Percentiles rank a stretch among this genome's conserved stretches.
Evolutionary conservation across 768 basidiomycete species (phyloP).

Genomic region (Tulasnella sp.): DNA sequence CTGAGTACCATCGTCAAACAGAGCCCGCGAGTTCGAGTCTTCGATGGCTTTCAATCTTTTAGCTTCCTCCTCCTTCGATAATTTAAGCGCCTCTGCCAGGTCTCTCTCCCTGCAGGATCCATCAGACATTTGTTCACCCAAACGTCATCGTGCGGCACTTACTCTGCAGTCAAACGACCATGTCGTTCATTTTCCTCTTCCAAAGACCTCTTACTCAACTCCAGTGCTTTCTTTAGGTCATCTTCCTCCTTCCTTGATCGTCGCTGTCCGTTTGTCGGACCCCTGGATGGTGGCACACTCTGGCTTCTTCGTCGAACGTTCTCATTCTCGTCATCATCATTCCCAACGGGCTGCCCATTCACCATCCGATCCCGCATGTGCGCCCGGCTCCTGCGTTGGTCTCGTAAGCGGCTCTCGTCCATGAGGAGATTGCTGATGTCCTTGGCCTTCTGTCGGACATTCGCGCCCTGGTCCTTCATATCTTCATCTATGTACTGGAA

Average conservation of each 20-base stretch:
- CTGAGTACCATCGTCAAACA: constrained; percentile 84
- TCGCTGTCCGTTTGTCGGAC: constrained; percentile 20
- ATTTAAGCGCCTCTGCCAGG: constrained; percentile 63
- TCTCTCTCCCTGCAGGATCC: constrained; percentile 48
- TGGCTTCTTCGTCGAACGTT: constrained; percentile 32
- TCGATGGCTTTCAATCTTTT: constrained; percentile 58
- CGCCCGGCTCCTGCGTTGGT: constrained; percentile 74
- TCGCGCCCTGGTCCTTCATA: constrained; percentile 96
- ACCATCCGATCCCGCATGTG: constrained; percentile 94
- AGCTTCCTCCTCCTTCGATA: constrained; percentile 87
- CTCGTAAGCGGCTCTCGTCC: constrained; percentile 74
- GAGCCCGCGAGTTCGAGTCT: constrained; percentile 54
- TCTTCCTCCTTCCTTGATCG: constrained; percentile 50
- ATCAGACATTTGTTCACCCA: neutral
- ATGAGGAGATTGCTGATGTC: constrained; percentile 90
- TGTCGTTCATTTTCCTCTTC: constrained; percentile 53
- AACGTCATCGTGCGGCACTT: constrained; percentile 13
- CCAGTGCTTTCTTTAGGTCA: constrained; percentile 75
- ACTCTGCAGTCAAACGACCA: constrained; percentile 39
- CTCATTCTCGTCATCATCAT: constrained; percentile 35
- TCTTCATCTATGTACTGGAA: constrained; percentile 95
- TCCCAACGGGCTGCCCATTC: constrained; percentile 40
- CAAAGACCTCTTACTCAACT: constrained; percentile 68
- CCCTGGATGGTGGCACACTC: constrained; percentile 17
- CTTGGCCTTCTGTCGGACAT: constrained; percentile 93